Conservation (phyloP, 495 filamentous ascomycete species). For the Aspergillus avenaceus region DNA sequence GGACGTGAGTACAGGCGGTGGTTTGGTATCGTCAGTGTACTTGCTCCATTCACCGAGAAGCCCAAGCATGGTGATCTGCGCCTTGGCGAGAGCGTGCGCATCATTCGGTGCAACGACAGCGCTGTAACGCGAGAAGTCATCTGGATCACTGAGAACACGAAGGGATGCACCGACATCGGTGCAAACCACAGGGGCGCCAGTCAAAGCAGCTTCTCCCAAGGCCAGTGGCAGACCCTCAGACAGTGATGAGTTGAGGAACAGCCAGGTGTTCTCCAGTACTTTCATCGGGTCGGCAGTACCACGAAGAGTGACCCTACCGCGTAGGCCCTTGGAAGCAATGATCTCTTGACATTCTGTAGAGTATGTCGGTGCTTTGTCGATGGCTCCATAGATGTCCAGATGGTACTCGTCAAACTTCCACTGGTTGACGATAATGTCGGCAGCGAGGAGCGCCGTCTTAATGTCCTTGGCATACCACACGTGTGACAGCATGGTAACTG, state of each 20-base stretch:
- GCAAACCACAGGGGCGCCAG: slow-evolving; percentile 60
- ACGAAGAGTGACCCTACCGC: slow-evolving; percentile 46
- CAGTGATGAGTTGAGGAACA: slow-evolving; percentile 64
- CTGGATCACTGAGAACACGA: slow-evolving; percentile 58
- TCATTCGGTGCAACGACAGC: slow-evolving; percentile 63
- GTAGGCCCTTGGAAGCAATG: slow-evolving; percentile 56
- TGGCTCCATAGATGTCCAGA: slow-evolving; percentile 59
- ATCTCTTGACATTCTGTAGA: slow-evolving; percentile 60
- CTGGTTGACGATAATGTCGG: slow-evolving; percentile 63
- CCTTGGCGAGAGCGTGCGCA: slow-evolving; percentile 52
- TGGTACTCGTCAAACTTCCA: slow-evolving; percentile 63
- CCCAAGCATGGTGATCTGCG: slow-evolving; percentile 58
- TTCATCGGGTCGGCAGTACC: slow-evolving; percentile 55
- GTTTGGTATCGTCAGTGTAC: slow-evolving; percentile 45
- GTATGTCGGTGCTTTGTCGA: slow-evolving; percentile 56
- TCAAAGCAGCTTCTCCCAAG: slow-evolving; percentile 61
- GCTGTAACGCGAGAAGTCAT: slow-evolving; percentile 53
- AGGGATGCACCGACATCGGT: slow-evolving; percentile 63
- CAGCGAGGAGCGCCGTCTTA: slow-evolving; percentile 58
- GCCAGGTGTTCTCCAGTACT: slow-evolving; percentile 59
- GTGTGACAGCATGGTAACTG: slow-evolving; percentile 62
- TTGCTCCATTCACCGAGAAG: slow-evolving; percentile 57
- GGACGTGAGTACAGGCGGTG: slow-evolving; percentile 44
- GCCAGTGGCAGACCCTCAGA: slow-evolving; percentile 63
- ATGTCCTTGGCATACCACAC: slow-evolving; percentile 65